Evolutionary conservation across 768 basidiomycete genomes (phyloP).

Genomic region (Chiua virens): DNA sequence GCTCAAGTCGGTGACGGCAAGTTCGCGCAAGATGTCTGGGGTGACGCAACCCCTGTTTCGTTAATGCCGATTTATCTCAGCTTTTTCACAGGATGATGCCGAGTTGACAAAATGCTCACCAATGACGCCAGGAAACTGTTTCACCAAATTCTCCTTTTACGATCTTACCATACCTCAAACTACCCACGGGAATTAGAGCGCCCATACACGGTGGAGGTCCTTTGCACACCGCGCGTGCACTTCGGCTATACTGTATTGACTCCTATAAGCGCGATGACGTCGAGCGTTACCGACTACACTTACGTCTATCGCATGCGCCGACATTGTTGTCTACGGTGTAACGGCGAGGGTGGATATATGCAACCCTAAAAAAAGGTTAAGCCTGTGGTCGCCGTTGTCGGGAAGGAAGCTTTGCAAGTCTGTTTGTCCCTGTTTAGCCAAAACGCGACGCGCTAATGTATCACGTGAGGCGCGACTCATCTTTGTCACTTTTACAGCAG

Average conservation of each 20-base stretch:
- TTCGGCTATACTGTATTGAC: conserved; percentile 66
- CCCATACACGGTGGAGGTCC: conserved; percentile 61
- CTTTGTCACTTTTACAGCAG: neutral
- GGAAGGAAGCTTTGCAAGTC: neutral
- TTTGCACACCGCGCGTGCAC: conserved; percentile 66
- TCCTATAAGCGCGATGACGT: conserved; percentile 5
- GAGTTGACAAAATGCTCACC: conserved; percentile 42
- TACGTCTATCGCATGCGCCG: conserved; percentile 33
- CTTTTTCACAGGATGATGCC: conserved; percentile 13
- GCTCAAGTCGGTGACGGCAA: conserved; percentile 45
- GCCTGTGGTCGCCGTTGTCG: neutral
- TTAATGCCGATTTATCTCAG: conserved; percentile 13
- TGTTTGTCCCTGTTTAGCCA: conserved; percentile 23
- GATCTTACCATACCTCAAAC: conserved; percentile 64
- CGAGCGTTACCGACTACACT: conserved; percentile 1
- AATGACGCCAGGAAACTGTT: conserved; percentile 74
- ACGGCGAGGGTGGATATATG: neutral
- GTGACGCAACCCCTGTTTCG: conserved; percentile 69
- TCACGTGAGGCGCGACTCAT: conserved; percentile 19
- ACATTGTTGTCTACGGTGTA: conserved; percentile 6
- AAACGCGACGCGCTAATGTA: conserved; percentile 23
- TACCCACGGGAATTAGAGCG: conserved; percentile 50
- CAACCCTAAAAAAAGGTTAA: neutral
- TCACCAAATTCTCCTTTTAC: conserved; percentile 50
- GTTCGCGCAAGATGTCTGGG: conserved; percentile 48